phyloP scores from a whole-genome alignment of 805 yeast species.

The Metschnikowia colocasiae region DNA sequence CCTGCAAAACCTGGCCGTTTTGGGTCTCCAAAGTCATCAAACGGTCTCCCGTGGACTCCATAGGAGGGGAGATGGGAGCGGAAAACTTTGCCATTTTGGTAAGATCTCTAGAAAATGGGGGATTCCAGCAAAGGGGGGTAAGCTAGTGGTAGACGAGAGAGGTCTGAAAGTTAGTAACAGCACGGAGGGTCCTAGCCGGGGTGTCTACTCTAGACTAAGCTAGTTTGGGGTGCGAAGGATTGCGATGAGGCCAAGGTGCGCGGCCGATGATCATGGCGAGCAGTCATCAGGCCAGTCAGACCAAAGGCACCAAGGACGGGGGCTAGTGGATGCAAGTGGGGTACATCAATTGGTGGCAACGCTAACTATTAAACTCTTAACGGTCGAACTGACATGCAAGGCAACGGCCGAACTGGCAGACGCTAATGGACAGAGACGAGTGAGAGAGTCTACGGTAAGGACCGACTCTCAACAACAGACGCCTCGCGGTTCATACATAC shows the following conservation, averaged over 20 bases:
- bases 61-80: constrained; percentile 86
- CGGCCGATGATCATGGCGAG: too few relatives aligned
- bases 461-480: constrained; percentile 17
- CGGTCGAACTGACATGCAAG: too few relatives aligned
- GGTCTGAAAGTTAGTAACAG: constrained; percentile 11
- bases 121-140: constrained; percentile 1
- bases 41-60: constrained; percentile 78
- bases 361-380: too few relatives aligned
- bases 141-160: constrained; percentile 8
- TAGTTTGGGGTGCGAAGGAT: not conserved
- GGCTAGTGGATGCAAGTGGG: too few relatives aligned
- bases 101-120: constrained; percentile 4
- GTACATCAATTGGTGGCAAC: too few relatives aligned
- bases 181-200: not conserved
- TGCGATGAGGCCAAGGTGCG: not conserved
- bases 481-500: constrained; percentile 14
- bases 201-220: not conserved
- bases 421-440: not conserved
- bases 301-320: too few relatives aligned
- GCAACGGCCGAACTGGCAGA: too few relatives aligned
- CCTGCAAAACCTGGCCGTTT: constrained; percentile 83
- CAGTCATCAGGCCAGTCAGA: too few relatives aligned
- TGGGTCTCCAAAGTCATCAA: constrained; percentile 84
- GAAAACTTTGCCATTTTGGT: constrained; percentile 45
- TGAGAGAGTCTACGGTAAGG: constrained; percentile 2